These are phyloP conservation scores for Pyrenochaeta sp. DNA, from an alignment of 2,329 filamentous ascomycete genomes.

Conservation along the genomic window DNA sequence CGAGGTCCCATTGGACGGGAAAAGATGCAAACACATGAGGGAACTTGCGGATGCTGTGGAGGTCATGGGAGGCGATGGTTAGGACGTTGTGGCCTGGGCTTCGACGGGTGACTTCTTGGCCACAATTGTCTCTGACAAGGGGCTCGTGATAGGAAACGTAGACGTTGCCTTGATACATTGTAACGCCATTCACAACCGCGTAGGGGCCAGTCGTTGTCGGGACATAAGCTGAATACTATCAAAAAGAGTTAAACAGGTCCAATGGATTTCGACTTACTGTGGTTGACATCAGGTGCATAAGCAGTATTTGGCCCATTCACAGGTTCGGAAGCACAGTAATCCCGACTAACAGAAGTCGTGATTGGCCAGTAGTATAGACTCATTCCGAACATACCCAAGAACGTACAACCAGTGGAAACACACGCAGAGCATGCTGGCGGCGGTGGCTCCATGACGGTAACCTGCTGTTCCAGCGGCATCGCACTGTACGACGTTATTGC, in stretches of 20 bases:
- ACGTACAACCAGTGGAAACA: slow-evolving; percentile 21
- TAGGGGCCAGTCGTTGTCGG: slow-evolving; percentile 25
- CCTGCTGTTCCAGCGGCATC: slow-evolving; percentile 1
- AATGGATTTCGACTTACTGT: background rate
- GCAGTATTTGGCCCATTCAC: slow-evolving; percentile 8
- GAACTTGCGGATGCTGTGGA: slow-evolving; percentile 21
- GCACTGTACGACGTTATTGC: slow-evolving; percentile 10
- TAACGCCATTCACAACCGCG: slow-evolving; percentile 21
- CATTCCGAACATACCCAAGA: slow-evolving; percentile 16
- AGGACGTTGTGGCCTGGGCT: slow-evolving; percentile 15
- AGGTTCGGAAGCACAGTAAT: slow-evolving; percentile 23
- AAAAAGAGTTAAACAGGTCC: background rate
- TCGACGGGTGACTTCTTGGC: slow-evolving; percentile 3
- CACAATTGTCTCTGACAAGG: slow-evolving; percentile 21
- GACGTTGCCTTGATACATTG: slow-evolving; percentile 28
- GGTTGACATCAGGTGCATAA: slow-evolving; percentile 13
- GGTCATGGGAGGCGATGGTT: slow-evolving; percentile 23
- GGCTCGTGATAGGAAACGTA: slow-evolving; percentile 23
- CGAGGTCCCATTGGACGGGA: slow-evolving; percentile 10
- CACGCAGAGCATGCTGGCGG: slow-evolving; percentile 24
- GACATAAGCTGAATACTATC: slow-evolving; percentile 11
- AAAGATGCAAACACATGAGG: slow-evolving; percentile 12
- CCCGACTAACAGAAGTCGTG: slow-evolving; percentile 16
- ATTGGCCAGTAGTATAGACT: slow-evolving; percentile 25
- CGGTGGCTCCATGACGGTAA: background rate